phyloP scores from a whole-genome alignment of 495 filamentous ascomycete genomes.

The Aspergillus indologenus region DNA sequence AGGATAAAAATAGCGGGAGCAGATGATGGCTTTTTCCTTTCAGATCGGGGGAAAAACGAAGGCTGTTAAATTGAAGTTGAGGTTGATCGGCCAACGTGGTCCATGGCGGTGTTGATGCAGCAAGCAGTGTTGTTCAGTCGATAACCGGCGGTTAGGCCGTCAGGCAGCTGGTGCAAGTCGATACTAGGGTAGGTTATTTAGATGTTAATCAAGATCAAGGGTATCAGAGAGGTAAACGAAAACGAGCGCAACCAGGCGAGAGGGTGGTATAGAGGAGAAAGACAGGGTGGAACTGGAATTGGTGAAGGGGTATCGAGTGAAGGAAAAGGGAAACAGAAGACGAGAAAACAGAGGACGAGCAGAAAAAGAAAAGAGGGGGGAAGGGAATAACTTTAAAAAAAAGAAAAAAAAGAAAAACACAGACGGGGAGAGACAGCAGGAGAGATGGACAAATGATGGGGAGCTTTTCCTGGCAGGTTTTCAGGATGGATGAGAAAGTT shows the following conservation, averaged over 20 bases:
- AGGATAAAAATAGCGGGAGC: slow-evolving; percentile 7
- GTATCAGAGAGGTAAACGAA: not conserved
- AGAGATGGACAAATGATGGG: slow-evolving; percentile 5
- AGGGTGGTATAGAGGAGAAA: not conserved
- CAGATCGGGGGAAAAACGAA: not conserved
- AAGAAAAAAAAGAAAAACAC: not conserved
- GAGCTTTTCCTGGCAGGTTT: too few relatives aligned
- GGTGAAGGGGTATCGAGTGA: not conserved
- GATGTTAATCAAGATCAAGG: slow-evolving; percentile 2
- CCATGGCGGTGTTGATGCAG: slow-evolving; percentile 23
- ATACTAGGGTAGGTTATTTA: not conserved
- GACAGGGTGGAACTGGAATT: not conserved
- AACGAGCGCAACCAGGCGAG: slow-evolving; percentile 4
- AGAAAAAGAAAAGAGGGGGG: slow-evolving; percentile 8
- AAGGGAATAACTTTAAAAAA: slow-evolving; percentile 2
- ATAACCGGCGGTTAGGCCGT: slow-evolving; percentile 19
- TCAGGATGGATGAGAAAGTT: not conserved
- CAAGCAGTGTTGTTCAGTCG: slow-evolving; percentile 12
- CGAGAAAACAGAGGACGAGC: slow-evolving; percentile 1
- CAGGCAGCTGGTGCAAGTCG: slow-evolving; percentile 16
- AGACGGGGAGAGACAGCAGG: slow-evolving; percentile 1
- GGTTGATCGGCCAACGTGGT: slow-evolving; percentile 23
- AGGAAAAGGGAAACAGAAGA: not conserved
- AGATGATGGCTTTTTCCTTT: not conserved
- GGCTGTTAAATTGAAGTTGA: slow-evolving; percentile 9